Percentiles rank a stretch among this genome's conserved stretches.
Evolutionary conservation across 257 asterid species (phyloP).

Genomic region (Knoxia roxburghii): DNA sequence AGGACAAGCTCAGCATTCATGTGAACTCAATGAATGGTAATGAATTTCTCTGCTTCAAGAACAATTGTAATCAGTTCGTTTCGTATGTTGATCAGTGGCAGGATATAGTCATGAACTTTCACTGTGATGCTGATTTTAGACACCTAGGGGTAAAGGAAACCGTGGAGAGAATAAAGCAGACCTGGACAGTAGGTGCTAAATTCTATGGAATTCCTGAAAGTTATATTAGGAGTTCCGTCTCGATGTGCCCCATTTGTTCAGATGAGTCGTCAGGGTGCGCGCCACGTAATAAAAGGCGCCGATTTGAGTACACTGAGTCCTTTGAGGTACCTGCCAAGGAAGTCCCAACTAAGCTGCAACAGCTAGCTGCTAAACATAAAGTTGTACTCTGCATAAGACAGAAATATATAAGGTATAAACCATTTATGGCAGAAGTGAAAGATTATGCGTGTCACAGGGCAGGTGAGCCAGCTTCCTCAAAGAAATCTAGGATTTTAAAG

Average conservation of each 20-base stretch:
- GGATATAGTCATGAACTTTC: conserved; percentile 82
- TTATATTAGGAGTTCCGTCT: conserved; percentile 72
- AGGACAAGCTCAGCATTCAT: conserved; percentile 77
- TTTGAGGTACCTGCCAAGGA: conserved; percentile 95
- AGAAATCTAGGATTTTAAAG: conserved; percentile 62
- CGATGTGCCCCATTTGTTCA: conserved; percentile 74
- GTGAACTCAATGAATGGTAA: conserved; percentile 32
- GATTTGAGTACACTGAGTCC: conserved; percentile 90
- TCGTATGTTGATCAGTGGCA: conserved; percentile 95
- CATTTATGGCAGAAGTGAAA: conserved; percentile 98
- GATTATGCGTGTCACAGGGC: conserved; percentile 98
- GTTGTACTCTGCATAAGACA: conserved; percentile 89
- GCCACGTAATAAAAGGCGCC: conserved; percentile 76
- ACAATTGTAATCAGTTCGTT: conserved; percentile 68
- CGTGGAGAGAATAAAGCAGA: conserved; percentile 74
- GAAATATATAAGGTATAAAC: conserved; percentile 90
- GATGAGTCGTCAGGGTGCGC: conserved; percentile 83
- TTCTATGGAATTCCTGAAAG: conserved; percentile 97
- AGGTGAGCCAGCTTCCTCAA: conserved; percentile 84
- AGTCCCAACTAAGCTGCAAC: conserved; percentile 72
- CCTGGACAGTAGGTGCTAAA: conserved; percentile 98
- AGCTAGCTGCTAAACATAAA: conserved; percentile 85
- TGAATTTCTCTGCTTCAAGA: conserved; percentile 83
- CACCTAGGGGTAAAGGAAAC: conserved; percentile 91
- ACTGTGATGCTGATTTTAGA: conserved; percentile 61